phyloP scores from a whole-genome alignment of 2,329 filamentous ascomycete genomes.

The Bipolaris zeicola region DNA sequence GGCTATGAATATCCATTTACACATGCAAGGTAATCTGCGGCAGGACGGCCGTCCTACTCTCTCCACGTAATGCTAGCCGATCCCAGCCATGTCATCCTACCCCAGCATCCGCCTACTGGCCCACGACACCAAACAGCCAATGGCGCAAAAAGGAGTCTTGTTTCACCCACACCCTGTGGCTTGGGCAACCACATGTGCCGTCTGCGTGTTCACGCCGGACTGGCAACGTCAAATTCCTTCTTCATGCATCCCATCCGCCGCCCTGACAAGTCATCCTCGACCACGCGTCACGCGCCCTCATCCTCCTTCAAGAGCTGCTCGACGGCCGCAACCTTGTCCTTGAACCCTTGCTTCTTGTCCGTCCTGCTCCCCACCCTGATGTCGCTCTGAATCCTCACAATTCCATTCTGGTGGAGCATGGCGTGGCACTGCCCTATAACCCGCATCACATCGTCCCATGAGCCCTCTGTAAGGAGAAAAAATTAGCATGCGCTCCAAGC shows the following conservation, averaged over 20 bases:
- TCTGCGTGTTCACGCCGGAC: neutral
- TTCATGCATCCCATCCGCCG: slow-evolving; percentile 3
- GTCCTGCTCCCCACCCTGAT: slow-evolving; percentile 85
- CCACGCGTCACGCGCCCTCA: slow-evolving; percentile 18
- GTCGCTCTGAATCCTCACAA: slow-evolving; percentile 78
- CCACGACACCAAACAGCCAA: slow-evolving; percentile 22
- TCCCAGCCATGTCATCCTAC: slow-evolving; percentile 4
- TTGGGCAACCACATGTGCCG: slow-evolving; percentile 12
- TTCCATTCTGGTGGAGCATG: slow-evolving; percentile 47
- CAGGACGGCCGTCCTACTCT: neutral
- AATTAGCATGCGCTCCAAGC: slow-evolving; percentile 2
- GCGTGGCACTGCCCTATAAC: slow-evolving; percentile 49
- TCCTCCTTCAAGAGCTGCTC: slow-evolving; percentile 56
- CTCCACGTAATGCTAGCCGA: slow-evolving; percentile 1
- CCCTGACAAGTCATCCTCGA: slow-evolving; percentile 9
- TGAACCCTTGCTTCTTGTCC: slow-evolving; percentile 81
- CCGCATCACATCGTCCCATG: slow-evolving; percentile 85
- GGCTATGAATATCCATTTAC: neutral
- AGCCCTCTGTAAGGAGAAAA: slow-evolving; percentile 68
- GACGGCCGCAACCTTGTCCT: slow-evolving; percentile 75
- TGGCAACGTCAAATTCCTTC: slow-evolving; percentile 11
- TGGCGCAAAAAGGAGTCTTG: slow-evolving; percentile 24
- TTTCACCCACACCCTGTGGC: slow-evolving; percentile 4
- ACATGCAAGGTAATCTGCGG: slow-evolving; percentile 1
- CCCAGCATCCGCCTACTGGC: slow-evolving; percentile 1